Evolutionary conservation across 345 rosid species (phyloP).

Genomic region (Sisymbrium altissimum): DNA sequence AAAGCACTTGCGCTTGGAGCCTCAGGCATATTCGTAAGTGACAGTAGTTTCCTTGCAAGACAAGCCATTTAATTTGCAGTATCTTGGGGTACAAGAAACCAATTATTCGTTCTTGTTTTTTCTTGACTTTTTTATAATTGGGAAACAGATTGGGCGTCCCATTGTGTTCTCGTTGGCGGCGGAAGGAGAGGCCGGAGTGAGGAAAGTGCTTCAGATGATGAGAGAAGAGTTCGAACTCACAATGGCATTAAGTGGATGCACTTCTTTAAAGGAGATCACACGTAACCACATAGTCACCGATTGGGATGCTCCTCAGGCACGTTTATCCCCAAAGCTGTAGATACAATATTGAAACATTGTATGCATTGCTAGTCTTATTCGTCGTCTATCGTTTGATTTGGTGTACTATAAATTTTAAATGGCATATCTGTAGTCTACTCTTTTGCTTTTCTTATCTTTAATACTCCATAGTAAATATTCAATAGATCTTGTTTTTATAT

Average conservation of each 20-base stretch:
- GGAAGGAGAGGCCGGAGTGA: slow-evolving; percentile 70
- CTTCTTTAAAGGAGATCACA: slow-evolving; percentile 64
- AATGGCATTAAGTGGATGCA: slow-evolving; percentile 84
- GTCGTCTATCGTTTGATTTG: neutral
- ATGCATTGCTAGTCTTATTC: neutral
- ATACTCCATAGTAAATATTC: no score
- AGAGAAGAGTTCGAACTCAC: slow-evolving; percentile 78
- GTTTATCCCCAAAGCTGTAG: slow-evolving; percentile 18
- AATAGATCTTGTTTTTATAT: neutral
- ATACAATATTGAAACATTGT: neutral
- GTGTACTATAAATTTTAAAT: neutral
- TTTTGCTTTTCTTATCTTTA: neutral
- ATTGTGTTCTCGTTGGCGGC: slow-evolving; percentile 80
- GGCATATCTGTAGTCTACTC: neutral
- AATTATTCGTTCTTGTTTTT: neutral
- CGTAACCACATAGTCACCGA: slow-evolving; percentile 63
- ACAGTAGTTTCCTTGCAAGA: neutral
- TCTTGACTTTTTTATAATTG: neutral
- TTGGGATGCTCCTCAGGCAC: slow-evolving; percentile 53
- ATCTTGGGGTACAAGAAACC: neutral
- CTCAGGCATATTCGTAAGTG: slow-evolving; percentile 75
- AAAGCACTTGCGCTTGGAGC: slow-evolving; percentile 89
- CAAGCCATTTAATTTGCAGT: neutral
- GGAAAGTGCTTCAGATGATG: slow-evolving; percentile 69
- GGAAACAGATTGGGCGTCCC: slow-evolving; percentile 69